A percentile compares a stretch with the other conserved stretches of the same genome.
Evolutionary conservation across 345 rosid species (phyloP).

Genomic region (Arabidopsis suecica): DNA sequence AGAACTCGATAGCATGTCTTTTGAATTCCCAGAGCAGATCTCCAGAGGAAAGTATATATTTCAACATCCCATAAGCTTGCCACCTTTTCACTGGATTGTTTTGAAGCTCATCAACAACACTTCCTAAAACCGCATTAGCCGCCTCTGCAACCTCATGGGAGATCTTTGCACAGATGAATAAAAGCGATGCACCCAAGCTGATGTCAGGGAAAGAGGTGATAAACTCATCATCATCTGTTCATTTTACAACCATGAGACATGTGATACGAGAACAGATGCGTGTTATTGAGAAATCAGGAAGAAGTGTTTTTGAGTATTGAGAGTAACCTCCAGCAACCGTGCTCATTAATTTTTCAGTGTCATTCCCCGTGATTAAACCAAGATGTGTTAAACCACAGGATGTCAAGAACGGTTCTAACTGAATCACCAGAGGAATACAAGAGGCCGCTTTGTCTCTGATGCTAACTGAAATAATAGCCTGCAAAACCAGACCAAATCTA

Average conservation of each 20-base stretch:
- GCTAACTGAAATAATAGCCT: slow-evolving; percentile 73
- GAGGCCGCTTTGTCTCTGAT: slow-evolving; percentile 46
- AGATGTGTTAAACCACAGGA: slow-evolving; percentile 65
- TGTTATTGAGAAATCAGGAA: slow-evolving; percentile 27
- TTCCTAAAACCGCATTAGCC: slow-evolving; percentile 52
- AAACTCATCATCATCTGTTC: slow-evolving; percentile 62
- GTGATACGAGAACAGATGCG: slow-evolving; percentile 12
- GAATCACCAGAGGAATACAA: slow-evolving; percentile 52
- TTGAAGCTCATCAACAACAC: slow-evolving; percentile 59
- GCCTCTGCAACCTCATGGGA: slow-evolving; percentile 56
- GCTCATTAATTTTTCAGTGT: slow-evolving; percentile 51
- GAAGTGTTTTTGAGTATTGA: slow-evolving; percentile 11
- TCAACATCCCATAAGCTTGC: slow-evolving; percentile 83
- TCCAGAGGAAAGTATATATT: slow-evolving; percentile 60
- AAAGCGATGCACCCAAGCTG: slow-evolving; percentile 78
- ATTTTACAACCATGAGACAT: slow-evolving; percentile 21
- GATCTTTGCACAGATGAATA: slow-evolving; percentile 66
- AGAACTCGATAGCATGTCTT: slow-evolving; percentile 65
- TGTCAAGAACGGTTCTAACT: slow-evolving; percentile 56
- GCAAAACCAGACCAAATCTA: slow-evolving; percentile 45
- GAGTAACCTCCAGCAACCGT: slow-evolving; percentile 57
- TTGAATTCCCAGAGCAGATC: slow-evolving; percentile 71
- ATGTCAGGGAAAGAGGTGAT: slow-evolving; percentile 52
- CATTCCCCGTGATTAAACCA: slow-evolving; percentile 72
- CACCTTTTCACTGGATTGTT: slow-evolving; percentile 65